Base-by-base conservation (phyloP, 805 yeast genomes). In the Metschnikowia bowlesiae region DNA sequence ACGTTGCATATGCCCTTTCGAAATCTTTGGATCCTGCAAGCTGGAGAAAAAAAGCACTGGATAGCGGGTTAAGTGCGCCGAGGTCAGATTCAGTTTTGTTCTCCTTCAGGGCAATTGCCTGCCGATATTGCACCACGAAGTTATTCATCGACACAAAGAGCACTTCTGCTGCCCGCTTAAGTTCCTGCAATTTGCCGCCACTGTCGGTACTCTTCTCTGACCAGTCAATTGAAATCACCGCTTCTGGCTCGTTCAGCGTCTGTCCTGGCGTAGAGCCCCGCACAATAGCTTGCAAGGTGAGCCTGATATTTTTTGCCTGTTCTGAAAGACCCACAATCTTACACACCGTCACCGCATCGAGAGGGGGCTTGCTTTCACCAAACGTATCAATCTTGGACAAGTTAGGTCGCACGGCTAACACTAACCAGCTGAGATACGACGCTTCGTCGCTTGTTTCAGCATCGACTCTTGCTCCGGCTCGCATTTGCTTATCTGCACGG, bases 31-130 rank as follows among this genome's bases (percentile, higher is more conserved):
- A 72, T 1, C 75, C 76, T 2, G 74, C 73, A 47, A 84, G 68
- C 60, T 83, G 87, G 42, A 79, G 61, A 54, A 73, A 78, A n/a
- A 84, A 65, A 0, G 83, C 75, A 53, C 78, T 78, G 0, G 87
- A 81, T 47, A 84, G 63, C 0, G 90, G 90, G 9, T 84, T 75
- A 18, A 84, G 65, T 2, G 79, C 69, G 22, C 82, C 61, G 11
- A 83, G 65, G 49, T 70, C 67, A 4, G 50, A 32, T 4, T 47
- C 48, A 33, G 51, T 53, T 8, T 59, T 47, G n/a, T 50, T 46
- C 38, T 51, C 46, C 3, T 48, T 39, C 10, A 34, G 28, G 9
- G 55, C 53, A 37, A 67, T 59, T 1, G 75, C 71, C 26, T 67
- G 59, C 8, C 70, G 64, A 56, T 75, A 77, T 36, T 65, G 68